These are phyloP conservation scores for Suillus cothurnatus DNA, from an alignment of 768 basidiomycete species.

Conservation along the genomic window DNA sequence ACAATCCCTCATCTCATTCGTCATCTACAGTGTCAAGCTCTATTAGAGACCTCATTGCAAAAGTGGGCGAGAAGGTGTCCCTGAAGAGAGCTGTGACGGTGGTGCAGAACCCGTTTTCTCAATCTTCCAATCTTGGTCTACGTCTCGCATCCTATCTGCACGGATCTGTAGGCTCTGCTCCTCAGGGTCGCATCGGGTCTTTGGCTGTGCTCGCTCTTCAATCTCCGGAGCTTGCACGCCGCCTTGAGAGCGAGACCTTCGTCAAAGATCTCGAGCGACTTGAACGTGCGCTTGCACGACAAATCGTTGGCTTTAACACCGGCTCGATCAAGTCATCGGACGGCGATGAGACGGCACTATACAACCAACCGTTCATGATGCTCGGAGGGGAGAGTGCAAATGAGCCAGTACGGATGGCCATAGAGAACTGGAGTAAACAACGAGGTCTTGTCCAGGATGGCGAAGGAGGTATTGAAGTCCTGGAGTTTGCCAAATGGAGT, in stretches of 20 bases:
- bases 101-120: conserved; percentile 39
- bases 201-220: conserved; percentile 59
- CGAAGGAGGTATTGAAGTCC: conserved; percentile 35
- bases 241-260: conserved; percentile 51
- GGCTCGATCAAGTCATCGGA: conserved; percentile 42
- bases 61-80: conserved; percentile 79
- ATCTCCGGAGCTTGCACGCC: conserved; percentile 45
- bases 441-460: conserved; percentile 43
- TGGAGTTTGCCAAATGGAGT: conserved; percentile 68
- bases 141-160: conserved; percentile 63
- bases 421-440: conserved; percentile 57
- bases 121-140: conserved; percentile 41
- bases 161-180: conserved; percentile 46
- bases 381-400: conserved; percentile 55
- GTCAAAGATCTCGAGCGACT: conserved; percentile 59
- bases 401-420: conserved; percentile 31
- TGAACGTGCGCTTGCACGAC: conserved; percentile 77
- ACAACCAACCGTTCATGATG: conserved; percentile 76
- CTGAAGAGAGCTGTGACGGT: conserved; percentile 59
- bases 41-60: conserved; percentile 69
- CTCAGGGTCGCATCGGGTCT: conserved; percentile 62
- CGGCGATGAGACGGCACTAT: conserved; percentile 56
- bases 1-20: conserved; percentile 32
- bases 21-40: conserved; percentile 57
- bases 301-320: conserved; percentile 84